phyloP scores from a whole-genome alignment of 306 rosid genomes.

The Dalbergia cochinchinensis region DNA sequence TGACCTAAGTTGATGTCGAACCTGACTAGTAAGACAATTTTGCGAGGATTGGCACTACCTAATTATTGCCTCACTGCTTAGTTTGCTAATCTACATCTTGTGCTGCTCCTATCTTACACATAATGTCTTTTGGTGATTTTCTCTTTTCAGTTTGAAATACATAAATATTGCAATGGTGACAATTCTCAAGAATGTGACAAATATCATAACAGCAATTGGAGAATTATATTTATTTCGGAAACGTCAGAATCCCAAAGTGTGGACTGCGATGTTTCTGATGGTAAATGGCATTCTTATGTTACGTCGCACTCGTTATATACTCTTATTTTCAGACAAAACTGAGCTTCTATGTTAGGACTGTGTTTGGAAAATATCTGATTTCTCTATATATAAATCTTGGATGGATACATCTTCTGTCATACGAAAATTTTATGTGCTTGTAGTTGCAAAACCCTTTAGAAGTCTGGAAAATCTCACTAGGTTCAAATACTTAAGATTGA shows the following conservation, averaged over 20 bases:
- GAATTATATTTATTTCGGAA: slow-evolving; percentile 80
- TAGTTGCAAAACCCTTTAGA: slow-evolving; percentile 16
- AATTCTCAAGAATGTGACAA: slow-evolving; percentile 89
- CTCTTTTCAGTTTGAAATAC: slow-evolving; percentile 75
- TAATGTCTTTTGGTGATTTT: slow-evolving; percentile 35
- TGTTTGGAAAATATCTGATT: neutral
- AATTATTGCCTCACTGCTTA: slow-evolving; percentile 15
- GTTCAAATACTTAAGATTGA: neutral
- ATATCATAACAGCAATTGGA: slow-evolving; percentile 86
- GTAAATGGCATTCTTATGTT: slow-evolving; percentile 50
- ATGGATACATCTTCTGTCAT: neutral
- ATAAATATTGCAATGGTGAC: slow-evolving; percentile 98
- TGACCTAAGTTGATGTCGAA: slow-evolving; percentile 15
- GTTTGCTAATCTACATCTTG: neutral
- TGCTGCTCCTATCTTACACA: neutral
- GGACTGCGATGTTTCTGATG: slow-evolving; percentile 92
- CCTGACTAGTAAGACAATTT: slow-evolving; percentile 25
- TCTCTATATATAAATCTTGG: slow-evolving; percentile 1
- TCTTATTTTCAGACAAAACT: slow-evolving; percentile 21
- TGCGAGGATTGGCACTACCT: slow-evolving; percentile 13
- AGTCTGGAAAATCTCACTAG: neutral
- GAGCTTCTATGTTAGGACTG: slow-evolving; percentile 16
- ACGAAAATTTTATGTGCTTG: slow-evolving; percentile 3
- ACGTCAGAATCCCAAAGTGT: slow-evolving; percentile 79
- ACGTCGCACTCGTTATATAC: neutral